Percentiles rank a stretch among this genome's conserved stretches.
These are phyloP conservation scores for Talaromyces piceae DNA, from an alignment of 2,329 filamentous ascomycete genomes.

Conservation along the genomic window DNA sequence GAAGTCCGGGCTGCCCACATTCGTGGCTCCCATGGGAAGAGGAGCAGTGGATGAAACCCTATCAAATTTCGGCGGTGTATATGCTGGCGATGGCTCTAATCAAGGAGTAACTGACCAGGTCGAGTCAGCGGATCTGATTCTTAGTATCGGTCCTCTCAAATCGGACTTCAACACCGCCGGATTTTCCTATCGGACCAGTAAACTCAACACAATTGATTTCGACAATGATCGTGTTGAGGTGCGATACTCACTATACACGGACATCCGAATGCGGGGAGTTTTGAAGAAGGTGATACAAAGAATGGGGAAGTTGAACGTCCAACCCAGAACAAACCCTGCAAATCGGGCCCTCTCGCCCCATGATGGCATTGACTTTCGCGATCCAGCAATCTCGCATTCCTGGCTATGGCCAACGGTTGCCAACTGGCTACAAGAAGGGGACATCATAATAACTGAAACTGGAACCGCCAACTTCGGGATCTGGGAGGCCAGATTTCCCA, in stretches of 20 bases:
- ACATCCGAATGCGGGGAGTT: constrained; percentile 69
- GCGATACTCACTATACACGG: constrained; percentile 70
- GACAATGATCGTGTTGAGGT: constrained; percentile 68
- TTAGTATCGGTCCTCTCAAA: constrained; percentile 33
- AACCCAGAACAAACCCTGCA: constrained; percentile 41
- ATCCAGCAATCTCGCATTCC: constrained; percentile 41
- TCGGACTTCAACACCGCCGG: constrained; percentile 52
- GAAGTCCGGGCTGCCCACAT: constrained; percentile 67
- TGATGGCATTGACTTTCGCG: constrained; percentile 19
- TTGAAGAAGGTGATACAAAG: constrained; percentile 61
- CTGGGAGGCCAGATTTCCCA: constrained; percentile 45
- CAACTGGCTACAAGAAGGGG: constrained; percentile 43
- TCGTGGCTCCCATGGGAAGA: constrained; percentile 82
- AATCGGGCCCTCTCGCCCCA: constrained; percentile 45
- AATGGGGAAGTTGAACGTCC: constrained; percentile 49
- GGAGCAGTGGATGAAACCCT: constrained; percentile 68
- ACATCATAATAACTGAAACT: constrained; percentile 52
- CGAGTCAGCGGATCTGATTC: constrained; percentile 33
- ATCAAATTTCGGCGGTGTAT: constrained; percentile 69
- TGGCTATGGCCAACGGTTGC: constrained; percentile 43
- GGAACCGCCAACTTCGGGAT: constrained; percentile 52
- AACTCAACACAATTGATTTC: constrained; percentile 73
- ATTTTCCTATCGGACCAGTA: constrained; percentile 71
- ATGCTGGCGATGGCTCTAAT: constrained; percentile 67
- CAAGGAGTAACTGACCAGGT: constrained; percentile 33